Evolutionary conservation across 306 rosid genomes (phyloP).

Genomic region (Carpinus viminea): DNA sequence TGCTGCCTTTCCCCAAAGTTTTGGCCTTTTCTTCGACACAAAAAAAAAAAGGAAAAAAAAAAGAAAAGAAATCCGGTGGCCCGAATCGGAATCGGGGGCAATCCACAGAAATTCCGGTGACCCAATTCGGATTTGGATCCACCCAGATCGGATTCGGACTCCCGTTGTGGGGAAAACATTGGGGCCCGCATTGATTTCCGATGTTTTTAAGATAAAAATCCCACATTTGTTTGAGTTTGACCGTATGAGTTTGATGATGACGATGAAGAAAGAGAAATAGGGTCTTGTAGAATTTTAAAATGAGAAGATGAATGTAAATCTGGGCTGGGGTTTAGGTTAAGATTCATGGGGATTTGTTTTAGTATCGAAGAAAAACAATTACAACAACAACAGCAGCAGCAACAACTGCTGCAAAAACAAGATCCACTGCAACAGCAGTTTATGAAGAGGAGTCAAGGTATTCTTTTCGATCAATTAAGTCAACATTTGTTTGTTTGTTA

Average conservation of each 20-base stretch:
- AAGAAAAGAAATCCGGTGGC: slow-evolving; percentile 12
- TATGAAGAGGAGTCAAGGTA: slow-evolving; percentile 44
- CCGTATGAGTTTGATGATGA: slow-evolving; percentile 3
- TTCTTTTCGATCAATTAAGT: background rate
- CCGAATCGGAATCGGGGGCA: slow-evolving; percentile 34
- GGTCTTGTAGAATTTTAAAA: background rate
- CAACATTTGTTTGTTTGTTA: background rate
- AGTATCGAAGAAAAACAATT: slow-evolving; percentile 49
- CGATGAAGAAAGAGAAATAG: slow-evolving; percentile 18
- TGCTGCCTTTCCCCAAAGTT: slow-evolving; percentile 7
- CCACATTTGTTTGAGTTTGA: background rate
- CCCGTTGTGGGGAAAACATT: background rate
- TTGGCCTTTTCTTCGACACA: slow-evolving; percentile 6
- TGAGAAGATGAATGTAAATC: slow-evolving; percentile 27
- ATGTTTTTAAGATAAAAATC: slow-evolving; percentile 2
- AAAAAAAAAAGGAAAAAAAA: background rate
- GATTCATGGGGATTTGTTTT: slow-evolving; percentile 88
- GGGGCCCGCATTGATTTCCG: slow-evolving; percentile 14
- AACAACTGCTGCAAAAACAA: slow-evolving; percentile 1
- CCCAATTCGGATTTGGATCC: slow-evolving; percentile 10
- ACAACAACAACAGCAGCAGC: background rate
- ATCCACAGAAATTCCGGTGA: slow-evolving; percentile 1
- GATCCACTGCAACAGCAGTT: slow-evolving; percentile 10
- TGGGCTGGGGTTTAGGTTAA: slow-evolving; percentile 29
- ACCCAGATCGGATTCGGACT: background rate